phyloP scores from a whole-genome alignment of 2,329 filamentous ascomycete species.

The Diaporthe destruens region DNA sequence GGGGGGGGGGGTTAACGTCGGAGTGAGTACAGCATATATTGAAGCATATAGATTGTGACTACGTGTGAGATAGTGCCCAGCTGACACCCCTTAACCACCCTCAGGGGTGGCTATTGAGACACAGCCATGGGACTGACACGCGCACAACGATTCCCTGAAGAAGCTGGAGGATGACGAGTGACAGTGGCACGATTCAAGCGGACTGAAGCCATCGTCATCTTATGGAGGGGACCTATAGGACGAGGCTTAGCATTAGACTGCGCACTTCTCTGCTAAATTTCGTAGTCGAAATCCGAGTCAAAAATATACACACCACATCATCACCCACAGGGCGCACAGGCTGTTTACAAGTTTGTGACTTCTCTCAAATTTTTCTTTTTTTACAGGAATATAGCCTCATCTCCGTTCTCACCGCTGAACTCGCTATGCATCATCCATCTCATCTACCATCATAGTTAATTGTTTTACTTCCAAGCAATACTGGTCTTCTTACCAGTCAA shows the following conservation, averaged over 20 bases:
- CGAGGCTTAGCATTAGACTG: not conserved
- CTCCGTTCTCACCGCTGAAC: not conserved
- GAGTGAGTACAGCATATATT: not conserved
- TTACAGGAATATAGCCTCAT: no score
- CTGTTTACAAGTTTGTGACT: no score
- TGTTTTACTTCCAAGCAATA: not conserved
- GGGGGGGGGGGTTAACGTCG: not conserved
- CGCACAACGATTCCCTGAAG: not conserved
- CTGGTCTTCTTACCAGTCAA: not conserved
- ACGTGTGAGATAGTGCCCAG: not conserved
- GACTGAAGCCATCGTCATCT: not conserved
- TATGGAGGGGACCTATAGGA: not conserved
- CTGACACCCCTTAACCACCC: not conserved
- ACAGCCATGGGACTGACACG: not conserved
- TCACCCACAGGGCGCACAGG: not conserved
- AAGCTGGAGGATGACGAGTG: not conserved
- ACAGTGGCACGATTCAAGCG: not conserved
- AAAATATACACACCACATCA: not conserved
- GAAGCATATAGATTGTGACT: not conserved
- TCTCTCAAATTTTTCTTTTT: no score
- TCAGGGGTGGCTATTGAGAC: not conserved
- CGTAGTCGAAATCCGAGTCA: not conserved
- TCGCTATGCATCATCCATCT: constrained; percentile 15
- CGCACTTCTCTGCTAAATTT: not conserved
- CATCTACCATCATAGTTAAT: not conserved